phyloP scores from a whole-genome alignment of 108 stramenopile genomes.

The Phaeodactylum tricornutum region DNA sequence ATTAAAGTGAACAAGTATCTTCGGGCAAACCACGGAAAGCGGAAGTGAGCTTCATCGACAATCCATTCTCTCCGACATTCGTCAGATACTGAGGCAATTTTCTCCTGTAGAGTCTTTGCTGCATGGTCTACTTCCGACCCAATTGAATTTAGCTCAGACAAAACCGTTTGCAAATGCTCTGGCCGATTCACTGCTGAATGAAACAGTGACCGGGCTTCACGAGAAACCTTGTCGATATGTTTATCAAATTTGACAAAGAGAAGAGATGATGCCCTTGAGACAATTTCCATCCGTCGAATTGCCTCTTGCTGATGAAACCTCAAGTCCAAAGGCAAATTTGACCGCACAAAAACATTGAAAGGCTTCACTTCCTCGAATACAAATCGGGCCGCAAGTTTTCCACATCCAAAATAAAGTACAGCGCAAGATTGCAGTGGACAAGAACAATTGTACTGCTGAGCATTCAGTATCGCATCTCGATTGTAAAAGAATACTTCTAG shows the following conservation, averaged over 20 bases:
- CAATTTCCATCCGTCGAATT: constrained; percentile 55
- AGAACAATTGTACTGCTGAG: constrained; percentile 48
- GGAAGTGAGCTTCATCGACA: constrained; percentile 30
- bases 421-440: constrained; percentile 73
- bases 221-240: constrained; percentile 79
- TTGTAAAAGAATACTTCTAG: constrained; percentile 93
- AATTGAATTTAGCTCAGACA: constrained; percentile 68
- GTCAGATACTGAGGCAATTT: constrained; percentile 67
- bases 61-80: constrained; percentile 27
- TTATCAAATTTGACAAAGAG: constrained; percentile 80
- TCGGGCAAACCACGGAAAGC: constrained; percentile 51
- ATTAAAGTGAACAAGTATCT: constrained; percentile 75
- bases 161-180: constrained; percentile 73
- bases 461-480: constrained; percentile 65
- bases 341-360: constrained; percentile 76
- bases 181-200: constrained; percentile 53
- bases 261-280: constrained; percentile 62
- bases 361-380: constrained; percentile 77
- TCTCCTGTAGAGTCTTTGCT: constrained; percentile 72
- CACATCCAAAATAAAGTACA: constrained; percentile 84
- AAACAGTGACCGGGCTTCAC: constrained; percentile 70
- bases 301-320: constrained; percentile 56
- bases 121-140: constrained; percentile 76
- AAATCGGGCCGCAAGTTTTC: constrained; percentile 81
- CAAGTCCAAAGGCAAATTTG: constrained; percentile 72